These are phyloP conservation scores for Davidsoniella australis DNA, from an alignment of 2,329 filamentous ascomycete genomes.

Conservation along the genomic window DNA sequence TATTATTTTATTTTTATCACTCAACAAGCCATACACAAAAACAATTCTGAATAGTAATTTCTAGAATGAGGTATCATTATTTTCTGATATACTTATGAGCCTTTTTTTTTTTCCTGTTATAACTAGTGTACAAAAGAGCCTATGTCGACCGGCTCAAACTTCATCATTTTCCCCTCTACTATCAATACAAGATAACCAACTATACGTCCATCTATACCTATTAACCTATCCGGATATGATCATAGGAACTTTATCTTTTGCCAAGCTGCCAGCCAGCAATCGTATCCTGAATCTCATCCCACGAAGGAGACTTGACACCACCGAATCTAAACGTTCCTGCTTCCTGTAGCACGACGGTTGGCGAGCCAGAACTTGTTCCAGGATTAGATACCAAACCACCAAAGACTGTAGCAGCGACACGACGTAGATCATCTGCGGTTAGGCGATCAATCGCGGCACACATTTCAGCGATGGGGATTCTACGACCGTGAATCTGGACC, in stretches of 20 bases:
- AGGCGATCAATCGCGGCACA: conserved; percentile 69
- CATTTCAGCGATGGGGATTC: conserved; percentile 88
- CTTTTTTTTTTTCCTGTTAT: conserved; percentile 3
- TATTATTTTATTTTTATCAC: not conserved
- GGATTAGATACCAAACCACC: conserved; percentile 58
- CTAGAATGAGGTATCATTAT: not conserved
- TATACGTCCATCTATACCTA: not conserved
- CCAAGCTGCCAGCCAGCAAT: conserved; percentile 65
- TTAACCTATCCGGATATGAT: not conserved
- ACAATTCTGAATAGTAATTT: too few species aligned
- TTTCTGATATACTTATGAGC: not conserved
- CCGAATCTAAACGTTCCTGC: conserved; percentile 42
- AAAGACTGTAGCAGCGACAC: conserved; percentile 66
- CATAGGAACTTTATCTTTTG: not conserved
- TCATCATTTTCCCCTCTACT: not conserved
- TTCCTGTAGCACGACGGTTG: conserved; percentile 90
- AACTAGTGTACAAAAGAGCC: conserved; percentile 11
- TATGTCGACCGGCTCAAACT: not conserved
- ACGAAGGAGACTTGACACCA: conserved; percentile 47
- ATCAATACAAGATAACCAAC: conserved; percentile 7
- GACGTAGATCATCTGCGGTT: conserved; percentile 61
- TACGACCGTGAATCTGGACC: conserved; percentile 89
- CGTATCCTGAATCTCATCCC: conserved; percentile 78
- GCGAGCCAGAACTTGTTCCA: conserved; percentile 66
- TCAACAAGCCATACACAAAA: too few species aligned